Conservation (phyloP, 2,329 filamentous ascomycete genomes). For the Microsporum canis region DNA sequence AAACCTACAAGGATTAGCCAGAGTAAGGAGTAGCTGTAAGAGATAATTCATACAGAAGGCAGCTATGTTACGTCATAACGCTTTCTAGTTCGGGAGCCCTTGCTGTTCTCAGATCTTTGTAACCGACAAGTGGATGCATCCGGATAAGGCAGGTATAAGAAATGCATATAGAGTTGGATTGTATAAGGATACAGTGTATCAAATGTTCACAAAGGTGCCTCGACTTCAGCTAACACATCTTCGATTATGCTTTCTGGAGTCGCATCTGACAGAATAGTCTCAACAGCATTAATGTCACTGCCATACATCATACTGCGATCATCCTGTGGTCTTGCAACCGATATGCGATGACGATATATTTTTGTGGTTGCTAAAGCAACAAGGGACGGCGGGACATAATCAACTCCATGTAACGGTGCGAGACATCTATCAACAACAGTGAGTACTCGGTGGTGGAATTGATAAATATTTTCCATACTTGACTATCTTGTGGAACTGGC, state of each 20-base stretch:
- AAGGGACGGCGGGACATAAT: constrained; percentile 73
- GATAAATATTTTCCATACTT: constrained; percentile 33
- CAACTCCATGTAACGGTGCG: constrained; percentile 66
- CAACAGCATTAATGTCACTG: constrained; percentile 60
- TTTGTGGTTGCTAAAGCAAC: constrained; percentile 74
- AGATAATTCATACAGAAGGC: too few relatives aligned
- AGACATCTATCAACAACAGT: constrained; percentile 45
- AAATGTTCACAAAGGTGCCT: constrained; percentile 39
- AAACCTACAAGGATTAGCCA: not conserved
- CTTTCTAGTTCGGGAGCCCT: not conserved
- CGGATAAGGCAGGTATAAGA: not conserved
- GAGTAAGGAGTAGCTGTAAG: not conserved
- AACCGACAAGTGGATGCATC: not conserved
- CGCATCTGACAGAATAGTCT: constrained; percentile 50
- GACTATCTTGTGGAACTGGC: constrained; percentile 59
- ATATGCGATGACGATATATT: constrained; percentile 74
- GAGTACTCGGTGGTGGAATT: constrained; percentile 13
- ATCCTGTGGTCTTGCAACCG: constrained; percentile 54
- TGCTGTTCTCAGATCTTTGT: not conserved
- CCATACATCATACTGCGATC: constrained; percentile 93
- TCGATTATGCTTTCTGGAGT: constrained; percentile 48
- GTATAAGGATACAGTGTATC: not conserved
- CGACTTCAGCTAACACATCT: constrained; percentile 46
- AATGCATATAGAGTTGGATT: not conserved
- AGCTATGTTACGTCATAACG: not conserved